Evolutionary conservation across 345 rosid genomes (phyloP).

Genomic region (Ceriops tagal): DNA sequence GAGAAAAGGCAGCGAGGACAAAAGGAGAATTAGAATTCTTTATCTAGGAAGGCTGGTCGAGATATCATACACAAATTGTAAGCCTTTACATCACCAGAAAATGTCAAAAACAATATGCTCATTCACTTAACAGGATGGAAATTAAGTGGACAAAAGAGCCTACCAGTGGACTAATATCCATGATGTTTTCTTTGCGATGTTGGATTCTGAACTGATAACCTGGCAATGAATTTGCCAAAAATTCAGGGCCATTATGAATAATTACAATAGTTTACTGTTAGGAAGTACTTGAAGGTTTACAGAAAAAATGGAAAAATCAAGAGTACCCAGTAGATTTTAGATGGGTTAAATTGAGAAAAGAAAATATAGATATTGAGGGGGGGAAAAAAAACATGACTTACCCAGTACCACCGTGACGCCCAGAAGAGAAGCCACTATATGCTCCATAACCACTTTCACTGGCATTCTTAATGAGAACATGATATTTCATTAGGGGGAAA

Average conservation of each 20-base stretch:
- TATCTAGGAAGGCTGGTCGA: slow-evolving; percentile 30
- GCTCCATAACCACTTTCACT: slow-evolving; percentile 39
- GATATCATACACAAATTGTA: slow-evolving; percentile 20
- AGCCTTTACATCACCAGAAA: slow-evolving; percentile 10
- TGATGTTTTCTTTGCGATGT: slow-evolving; percentile 33
- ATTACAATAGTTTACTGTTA: not conserved
- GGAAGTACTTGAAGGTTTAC: slow-evolving; percentile 1
- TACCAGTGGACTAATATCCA: slow-evolving; percentile 41
- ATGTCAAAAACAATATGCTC: slow-evolving; percentile 4
- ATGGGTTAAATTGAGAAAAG: not conserved
- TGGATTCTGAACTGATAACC: slow-evolving; percentile 24
- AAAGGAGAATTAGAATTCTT: slow-evolving; percentile 34
- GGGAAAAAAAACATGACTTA: slow-evolving; percentile 12
- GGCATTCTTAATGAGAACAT: slow-evolving; percentile 20
- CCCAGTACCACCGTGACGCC: slow-evolving; percentile 36
- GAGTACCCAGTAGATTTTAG: not conserved
- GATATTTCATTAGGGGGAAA: not conserved
- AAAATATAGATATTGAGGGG: not conserved
- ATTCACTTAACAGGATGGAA: slow-evolving; percentile 9
- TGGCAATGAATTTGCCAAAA: slow-evolving; percentile 15
- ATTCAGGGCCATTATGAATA: slow-evolving; percentile 11
- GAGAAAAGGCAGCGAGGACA: slow-evolving; percentile 32
- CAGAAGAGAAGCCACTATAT: slow-evolving; percentile 34
- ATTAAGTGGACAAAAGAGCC: slow-evolving; percentile 1
- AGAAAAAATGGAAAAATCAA: not conserved